A percentile compares a stretch with the other conserved stretches of the same genome.
These are phyloP conservation scores for Erysiphe pulchra DNA, from an alignment of 2,329 filamentous ascomycete genomes.

Conservation along the genomic window DNA sequence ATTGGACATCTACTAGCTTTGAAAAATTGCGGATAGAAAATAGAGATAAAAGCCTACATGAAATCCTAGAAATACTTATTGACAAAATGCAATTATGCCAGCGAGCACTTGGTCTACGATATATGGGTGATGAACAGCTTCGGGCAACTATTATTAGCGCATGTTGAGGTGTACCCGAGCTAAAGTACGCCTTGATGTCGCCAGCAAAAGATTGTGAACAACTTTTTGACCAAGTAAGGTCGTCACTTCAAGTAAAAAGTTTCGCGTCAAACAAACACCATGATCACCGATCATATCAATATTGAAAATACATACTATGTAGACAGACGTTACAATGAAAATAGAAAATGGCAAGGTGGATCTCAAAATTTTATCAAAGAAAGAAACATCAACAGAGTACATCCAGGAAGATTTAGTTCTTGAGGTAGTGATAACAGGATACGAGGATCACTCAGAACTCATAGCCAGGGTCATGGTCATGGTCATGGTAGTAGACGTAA, in stretches of 20 bases:
- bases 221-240: background rate
- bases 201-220: background rate
- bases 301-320: background rate
- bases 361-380: background rate
- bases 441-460: background rate
- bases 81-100: background rate
- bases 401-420: too few relatives aligned
- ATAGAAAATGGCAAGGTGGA: background rate
- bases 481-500: background rate
- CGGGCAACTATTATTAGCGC: background rate
- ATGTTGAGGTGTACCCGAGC: background rate
- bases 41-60: background rate
- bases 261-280: background rate
- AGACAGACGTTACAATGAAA: background rate
- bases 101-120: background rate
- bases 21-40: background rate
- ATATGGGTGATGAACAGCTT: background rate
- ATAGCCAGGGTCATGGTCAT: background rate
- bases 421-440: too few relatives aligned
- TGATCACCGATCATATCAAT: background rate
- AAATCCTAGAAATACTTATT: background rate
- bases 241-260: background rate
- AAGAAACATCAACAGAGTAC: background rate
- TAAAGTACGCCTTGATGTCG: background rate
- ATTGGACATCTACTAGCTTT: background rate